Evolutionary conservation across 1,139 yeast genomes (phyloP).

Genomic region (Chernovozyma sophiae-reginae): DNA sequence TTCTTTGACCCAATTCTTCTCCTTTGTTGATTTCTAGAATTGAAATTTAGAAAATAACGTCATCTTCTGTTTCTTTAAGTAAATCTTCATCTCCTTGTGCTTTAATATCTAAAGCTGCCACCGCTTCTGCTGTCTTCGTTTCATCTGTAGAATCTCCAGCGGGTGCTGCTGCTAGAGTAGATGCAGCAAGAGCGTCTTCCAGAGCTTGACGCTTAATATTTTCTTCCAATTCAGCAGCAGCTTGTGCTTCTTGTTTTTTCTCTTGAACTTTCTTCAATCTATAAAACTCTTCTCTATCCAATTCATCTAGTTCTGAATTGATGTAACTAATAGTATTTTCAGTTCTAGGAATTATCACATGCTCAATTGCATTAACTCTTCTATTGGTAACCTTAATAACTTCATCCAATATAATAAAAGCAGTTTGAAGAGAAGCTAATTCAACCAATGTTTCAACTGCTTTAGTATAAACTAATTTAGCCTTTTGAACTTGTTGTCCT

Average conservation of each 20-base stretch:
- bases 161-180: conserved; percentile 9
- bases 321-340: conserved; percentile 92
- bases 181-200: conserved; percentile 7
- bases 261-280: conserved; percentile 95
- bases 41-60: conserved; percentile 32
- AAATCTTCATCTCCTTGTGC: conserved; percentile 23
- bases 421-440: conserved; percentile 91
- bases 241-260: conserved; percentile 81
- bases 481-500: conserved; percentile 96
- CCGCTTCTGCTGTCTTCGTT: conserved; percentile 16
- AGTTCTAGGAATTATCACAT: conserved; percentile 94
- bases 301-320: conserved; percentile 93
- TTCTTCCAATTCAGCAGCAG: conserved; percentile 56
- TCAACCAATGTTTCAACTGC: conserved; percentile 96
- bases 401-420: conserved; percentile 92
- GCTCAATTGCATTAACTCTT: conserved; percentile 98
- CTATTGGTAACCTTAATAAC: conserved; percentile 96
- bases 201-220: conserved; percentile 15
- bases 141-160: conserved; percentile 5
- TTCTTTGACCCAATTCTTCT: no score
- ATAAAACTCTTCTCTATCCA: conserved; percentile 97
- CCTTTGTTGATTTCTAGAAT: neutral
- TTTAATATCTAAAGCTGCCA: conserved; percentile 21
- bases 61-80: conserved; percentile 39
- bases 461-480: conserved; percentile 85